These are phyloP conservation scores for Iberis pinnata DNA, from an alignment of 345 rosid species.

Conservation along the genomic window DNA sequence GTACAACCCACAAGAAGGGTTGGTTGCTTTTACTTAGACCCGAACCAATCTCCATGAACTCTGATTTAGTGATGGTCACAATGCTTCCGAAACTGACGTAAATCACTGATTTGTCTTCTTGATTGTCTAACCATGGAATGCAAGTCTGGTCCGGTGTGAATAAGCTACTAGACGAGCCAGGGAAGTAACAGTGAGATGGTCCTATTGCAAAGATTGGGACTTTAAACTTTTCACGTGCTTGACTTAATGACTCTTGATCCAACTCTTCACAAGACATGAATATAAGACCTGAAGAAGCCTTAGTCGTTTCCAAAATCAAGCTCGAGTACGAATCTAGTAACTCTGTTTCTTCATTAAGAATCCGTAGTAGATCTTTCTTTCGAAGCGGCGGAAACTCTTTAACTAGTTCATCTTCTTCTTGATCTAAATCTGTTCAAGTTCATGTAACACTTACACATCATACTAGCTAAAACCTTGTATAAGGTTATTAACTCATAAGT, in stretches of 20 bases:
- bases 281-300: constrained; percentile 41
- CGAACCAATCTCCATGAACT: constrained; percentile 40
- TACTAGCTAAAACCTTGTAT: too few species aligned
- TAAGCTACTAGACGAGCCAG: constrained; percentile 30
- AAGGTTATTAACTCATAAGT: too few species aligned
- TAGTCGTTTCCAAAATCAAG: constrained; percentile 1
- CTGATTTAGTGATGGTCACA: constrained; percentile 10
- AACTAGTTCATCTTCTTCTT: constrained; percentile 16
- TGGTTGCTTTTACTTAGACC: constrained; percentile 36
- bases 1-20: constrained; percentile 45
- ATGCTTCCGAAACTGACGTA: constrained; percentile 49
- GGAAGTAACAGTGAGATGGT: constrained; percentile 32
- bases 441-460: too few species aligned
- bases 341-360: constrained; percentile 5
- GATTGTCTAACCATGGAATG: constrained; percentile 45
- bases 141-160: constrained; percentile 31
- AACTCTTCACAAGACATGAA: constrained; percentile 50
- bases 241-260: constrained; percentile 43
- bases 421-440: too few species aligned
- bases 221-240: constrained; percentile 33
- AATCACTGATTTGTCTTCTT: constrained; percentile 38
- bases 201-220: constrained; percentile 47
- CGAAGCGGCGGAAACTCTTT: constrained; percentile 18
- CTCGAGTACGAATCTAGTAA: not conserved
- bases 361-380: constrained; percentile 16